phyloP scores from a whole-genome alignment of 495 filamentous ascomycete genomes.

The Clohesyomyces aquaticus region DNA sequence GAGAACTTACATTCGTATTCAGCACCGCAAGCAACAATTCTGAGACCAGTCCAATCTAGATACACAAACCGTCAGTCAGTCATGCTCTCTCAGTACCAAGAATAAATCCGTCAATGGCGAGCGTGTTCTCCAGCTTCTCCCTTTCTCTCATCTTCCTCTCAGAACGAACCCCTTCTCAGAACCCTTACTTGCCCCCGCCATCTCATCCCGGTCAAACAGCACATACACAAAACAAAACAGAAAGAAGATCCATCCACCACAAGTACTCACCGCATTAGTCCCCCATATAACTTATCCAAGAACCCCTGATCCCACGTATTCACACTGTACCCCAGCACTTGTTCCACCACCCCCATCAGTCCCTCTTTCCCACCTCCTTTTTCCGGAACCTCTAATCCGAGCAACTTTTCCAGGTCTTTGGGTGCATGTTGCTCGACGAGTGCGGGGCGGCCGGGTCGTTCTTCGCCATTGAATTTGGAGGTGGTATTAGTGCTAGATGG shows the following conservation, averaged over 20 bases:
- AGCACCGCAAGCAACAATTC: conserved; percentile 80
- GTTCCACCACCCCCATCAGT: conserved; percentile 64
- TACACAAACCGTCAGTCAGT: too few species aligned
- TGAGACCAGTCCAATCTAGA: conserved; percentile 71
- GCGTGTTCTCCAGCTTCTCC: too few species aligned
- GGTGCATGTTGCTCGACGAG: conserved; percentile 74
- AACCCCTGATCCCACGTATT: conserved; percentile 98
- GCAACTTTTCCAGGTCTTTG: conserved; percentile 64
- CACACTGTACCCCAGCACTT: conserved; percentile 77
- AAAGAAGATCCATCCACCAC: not conserved
- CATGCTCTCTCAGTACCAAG: not conserved
- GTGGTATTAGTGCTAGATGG: too few species aligned
- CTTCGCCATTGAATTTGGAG: too few species aligned
- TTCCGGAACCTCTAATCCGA: conserved; percentile 68
- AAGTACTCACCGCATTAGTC: conserved; percentile 70
- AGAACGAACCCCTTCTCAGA: too few species aligned
- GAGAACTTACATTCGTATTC: conserved; percentile 75
- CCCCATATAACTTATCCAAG: conserved; percentile 86
- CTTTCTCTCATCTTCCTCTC: too few species aligned
- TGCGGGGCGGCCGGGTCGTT: conserved; percentile 51
- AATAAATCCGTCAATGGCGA: too few species aligned
- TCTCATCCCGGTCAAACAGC: not conserved
- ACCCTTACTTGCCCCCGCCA: too few species aligned
- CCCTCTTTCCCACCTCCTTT: conserved; percentile 72
- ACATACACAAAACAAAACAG: not conserved